Conservation (phyloP, 805 yeast genomes). For the Myxozyma sirexii region DNA sequence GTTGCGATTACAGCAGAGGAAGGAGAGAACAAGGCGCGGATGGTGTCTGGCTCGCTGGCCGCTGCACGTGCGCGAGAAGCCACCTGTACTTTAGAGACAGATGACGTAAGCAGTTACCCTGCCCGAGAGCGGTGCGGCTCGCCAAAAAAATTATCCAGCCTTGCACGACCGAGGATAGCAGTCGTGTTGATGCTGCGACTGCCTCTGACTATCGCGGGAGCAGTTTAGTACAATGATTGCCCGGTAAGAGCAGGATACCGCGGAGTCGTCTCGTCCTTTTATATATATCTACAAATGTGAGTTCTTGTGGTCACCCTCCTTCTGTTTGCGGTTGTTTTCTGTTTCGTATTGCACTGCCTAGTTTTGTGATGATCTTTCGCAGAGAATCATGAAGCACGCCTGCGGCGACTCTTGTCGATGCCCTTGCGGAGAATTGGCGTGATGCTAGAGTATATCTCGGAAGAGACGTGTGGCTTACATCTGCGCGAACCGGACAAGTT, state of each 20-base stretch:
- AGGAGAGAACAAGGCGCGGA: too few relatives aligned
- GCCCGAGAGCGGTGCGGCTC: neutral
- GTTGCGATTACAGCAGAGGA: neutral
- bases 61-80: conserved; percentile 9
- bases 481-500: conserved; percentile 25
- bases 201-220: too few relatives aligned
- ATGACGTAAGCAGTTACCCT: neutral
- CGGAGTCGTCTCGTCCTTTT: too few relatives aligned
- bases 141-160: neutral
- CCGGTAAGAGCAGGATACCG: too few relatives aligned
- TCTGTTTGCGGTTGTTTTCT: neutral
- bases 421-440: conserved; percentile 8
- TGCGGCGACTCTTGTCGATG: neutral
- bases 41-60: too few relatives aligned
- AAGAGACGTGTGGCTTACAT: conserved; percentile 18
- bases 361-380: neutral
- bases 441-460: conserved; percentile 13
- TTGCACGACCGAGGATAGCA: too few relatives aligned
- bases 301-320: too few relatives aligned
- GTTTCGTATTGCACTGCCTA: conserved; percentile 7
- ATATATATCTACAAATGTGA: neutral
- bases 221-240: too few relatives aligned
- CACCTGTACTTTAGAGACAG: conserved; percentile 2
- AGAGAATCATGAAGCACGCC: neutral
- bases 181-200: too few relatives aligned